phyloP scores from a whole-genome alignment of 805 yeast genomes.

The Metschnikowia baotianmanensis region DNA sequence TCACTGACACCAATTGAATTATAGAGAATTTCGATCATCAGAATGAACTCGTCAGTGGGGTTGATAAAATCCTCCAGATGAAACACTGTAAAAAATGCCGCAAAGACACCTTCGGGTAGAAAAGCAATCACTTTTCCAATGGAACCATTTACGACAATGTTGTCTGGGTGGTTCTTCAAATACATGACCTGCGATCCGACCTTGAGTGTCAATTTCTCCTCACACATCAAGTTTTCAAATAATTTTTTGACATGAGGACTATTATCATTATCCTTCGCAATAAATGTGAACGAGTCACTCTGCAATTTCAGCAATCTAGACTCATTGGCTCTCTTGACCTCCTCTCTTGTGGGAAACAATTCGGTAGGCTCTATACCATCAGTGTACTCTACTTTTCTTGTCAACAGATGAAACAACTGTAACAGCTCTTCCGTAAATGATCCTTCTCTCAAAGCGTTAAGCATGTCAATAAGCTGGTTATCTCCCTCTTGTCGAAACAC shows the following conservation, averaged over 20 bases:
- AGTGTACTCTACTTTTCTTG: conserved; percentile 48
- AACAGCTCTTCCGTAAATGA: conserved; percentile 47
- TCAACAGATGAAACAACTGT: conserved; percentile 48
- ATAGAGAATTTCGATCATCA: conserved; percentile 11
- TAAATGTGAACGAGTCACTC: conserved; percentile 43
- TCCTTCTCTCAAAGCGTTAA: conserved; percentile 73
- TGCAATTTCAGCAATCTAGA: conserved; percentile 45
- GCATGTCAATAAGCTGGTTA: conserved; percentile 63
- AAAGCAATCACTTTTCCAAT: conserved; percentile 67
- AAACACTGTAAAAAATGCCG: conserved; percentile 10
- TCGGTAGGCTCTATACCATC: conserved; percentile 73
- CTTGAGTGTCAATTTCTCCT: conserved; percentile 55
- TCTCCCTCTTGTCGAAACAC: conserved; percentile 81
- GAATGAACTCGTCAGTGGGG: conserved; percentile 11
- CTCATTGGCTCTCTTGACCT: conserved; percentile 66
- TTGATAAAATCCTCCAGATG: conserved; percentile 14
- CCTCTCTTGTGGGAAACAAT: conserved; percentile 67
- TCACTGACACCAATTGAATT: conserved; percentile 10
- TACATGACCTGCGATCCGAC: conserved; percentile 82
- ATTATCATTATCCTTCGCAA: conserved; percentile 56
- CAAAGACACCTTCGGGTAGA: conserved; percentile 21
- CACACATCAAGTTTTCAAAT: conserved; percentile 71
- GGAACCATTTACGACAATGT: conserved; percentile 72
- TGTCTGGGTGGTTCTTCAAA: conserved; percentile 66
- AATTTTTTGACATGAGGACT: conserved; percentile 38